phyloP scores from a whole-genome alignment of 163 green algal genomes.

The Volvox carteri region DNA sequence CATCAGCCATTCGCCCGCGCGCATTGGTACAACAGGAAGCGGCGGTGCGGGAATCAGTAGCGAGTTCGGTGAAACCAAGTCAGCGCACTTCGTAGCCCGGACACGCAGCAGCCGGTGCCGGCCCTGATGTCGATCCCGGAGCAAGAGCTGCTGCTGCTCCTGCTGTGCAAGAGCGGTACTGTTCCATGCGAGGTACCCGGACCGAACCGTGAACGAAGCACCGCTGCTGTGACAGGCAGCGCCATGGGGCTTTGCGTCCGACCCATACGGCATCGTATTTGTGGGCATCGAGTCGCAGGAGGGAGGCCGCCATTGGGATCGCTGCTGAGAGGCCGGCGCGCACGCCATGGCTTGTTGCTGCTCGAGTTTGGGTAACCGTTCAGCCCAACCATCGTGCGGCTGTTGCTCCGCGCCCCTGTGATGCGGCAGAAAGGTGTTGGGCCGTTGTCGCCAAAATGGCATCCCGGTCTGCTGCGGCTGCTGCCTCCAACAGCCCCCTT shows the following conservation, averaged over 20 bases:
- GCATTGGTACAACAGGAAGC: background rate
- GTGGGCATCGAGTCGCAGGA: background rate
- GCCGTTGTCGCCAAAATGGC: background rate
- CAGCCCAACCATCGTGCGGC: too few species aligned
- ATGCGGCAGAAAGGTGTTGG: background rate
- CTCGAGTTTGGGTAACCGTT: too few species aligned
- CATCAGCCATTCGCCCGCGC: background rate
- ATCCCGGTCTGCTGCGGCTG: background rate
- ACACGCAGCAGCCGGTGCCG: background rate
- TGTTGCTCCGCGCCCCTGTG: too few species aligned
- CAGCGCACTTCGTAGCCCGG: background rate
- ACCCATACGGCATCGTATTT: background rate
- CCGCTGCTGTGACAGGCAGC: too few species aligned
- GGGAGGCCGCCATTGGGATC: background rate
- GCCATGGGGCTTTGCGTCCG: background rate
- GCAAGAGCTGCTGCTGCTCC: background rate
- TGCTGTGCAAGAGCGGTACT: background rate
- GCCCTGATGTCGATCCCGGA: too few species aligned
- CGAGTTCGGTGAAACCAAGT: background rate
- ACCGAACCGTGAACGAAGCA: too few species aligned
- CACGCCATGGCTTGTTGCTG: too few species aligned
- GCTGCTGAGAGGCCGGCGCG: too few species aligned
- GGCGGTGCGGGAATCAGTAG: background rate
- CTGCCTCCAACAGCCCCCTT: background rate
- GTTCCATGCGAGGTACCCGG: too few species aligned